Conservation (phyloP, 2,329 filamentous ascomycete species). For the Aspergillus japonicus region DNA sequence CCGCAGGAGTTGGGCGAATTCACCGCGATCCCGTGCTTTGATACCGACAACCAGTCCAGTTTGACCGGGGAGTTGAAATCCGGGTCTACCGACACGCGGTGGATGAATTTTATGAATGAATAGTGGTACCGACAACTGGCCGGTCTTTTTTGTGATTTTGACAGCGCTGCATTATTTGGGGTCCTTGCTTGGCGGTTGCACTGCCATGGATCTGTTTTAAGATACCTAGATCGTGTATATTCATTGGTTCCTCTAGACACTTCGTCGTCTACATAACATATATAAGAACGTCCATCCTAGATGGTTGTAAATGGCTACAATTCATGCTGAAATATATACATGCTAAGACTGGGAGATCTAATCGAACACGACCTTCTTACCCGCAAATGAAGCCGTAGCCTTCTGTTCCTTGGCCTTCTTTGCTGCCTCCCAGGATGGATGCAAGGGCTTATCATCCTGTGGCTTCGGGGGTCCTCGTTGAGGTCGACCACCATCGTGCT, state of each 20-base stretch:
- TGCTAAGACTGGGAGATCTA: slow-evolving; percentile 30
- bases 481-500: slow-evolving; percentile 21
- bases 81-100: slow-evolving; percentile 25
- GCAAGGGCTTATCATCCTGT: slow-evolving; percentile 53
- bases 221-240: slow-evolving; percentile 17
- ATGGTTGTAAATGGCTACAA: neutral
- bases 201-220: slow-evolving; percentile 6
- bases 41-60: slow-evolving; percentile 30
- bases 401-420: slow-evolving; percentile 57
- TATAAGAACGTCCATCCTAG: neutral
- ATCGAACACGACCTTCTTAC: slow-evolving; percentile 65
- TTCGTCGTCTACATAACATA: neutral
- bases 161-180: slow-evolving; percentile 4
- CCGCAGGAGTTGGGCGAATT: slow-evolving; percentile 43
- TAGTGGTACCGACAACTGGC: slow-evolving; percentile 9
- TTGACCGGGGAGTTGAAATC: slow-evolving; percentile 28
- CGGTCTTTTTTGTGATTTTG: neutral
- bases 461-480: slow-evolving; percentile 17
- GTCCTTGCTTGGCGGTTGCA: neutral
- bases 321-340: slow-evolving; percentile 16
- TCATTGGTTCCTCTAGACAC: slow-evolving; percentile 3
- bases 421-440: slow-evolving; percentile 66
- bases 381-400: slow-evolving; percentile 51
- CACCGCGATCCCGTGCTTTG: slow-evolving; percentile 42
- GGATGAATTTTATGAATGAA: slow-evolving; percentile 38